Percentiles rank a stretch among this genome's conserved stretches.
These are phyloP conservation scores for Penicillium lividum DNA, from an alignment of 495 filamentous ascomycete genomes.

Conservation along the genomic window DNA sequence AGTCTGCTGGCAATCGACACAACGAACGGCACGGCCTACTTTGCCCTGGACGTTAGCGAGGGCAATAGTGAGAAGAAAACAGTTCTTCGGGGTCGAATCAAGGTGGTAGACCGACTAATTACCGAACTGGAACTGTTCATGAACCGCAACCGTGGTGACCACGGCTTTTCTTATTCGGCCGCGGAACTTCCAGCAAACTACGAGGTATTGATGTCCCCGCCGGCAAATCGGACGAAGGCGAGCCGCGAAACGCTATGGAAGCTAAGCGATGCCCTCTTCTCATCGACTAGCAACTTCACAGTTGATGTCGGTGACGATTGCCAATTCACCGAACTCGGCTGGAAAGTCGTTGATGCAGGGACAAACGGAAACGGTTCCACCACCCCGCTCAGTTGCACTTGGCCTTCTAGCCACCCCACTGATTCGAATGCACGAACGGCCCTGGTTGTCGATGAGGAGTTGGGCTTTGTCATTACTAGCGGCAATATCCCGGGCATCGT, in stretches of 20 bases:
- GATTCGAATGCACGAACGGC: slow-evolving; percentile 6
- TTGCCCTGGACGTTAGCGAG: slow-evolving; percentile 11
- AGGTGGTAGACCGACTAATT: slow-evolving; percentile 6
- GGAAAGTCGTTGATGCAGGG: slow-evolving; percentile 14
- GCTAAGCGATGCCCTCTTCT: background rate
- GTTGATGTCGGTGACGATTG: slow-evolving; percentile 7
- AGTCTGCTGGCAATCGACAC: slow-evolving; percentile 18
- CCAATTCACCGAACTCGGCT: slow-evolving; percentile 13
- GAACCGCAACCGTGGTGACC: slow-evolving; percentile 14
- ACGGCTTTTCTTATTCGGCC: slow-evolving; percentile 14
- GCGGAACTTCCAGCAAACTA: slow-evolving; percentile 11
- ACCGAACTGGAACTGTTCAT: slow-evolving; percentile 15
- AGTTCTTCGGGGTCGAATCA: slow-evolving; percentile 8
- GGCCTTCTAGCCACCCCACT: slow-evolving; percentile 8
- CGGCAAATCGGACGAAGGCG: slow-evolving; percentile 8
- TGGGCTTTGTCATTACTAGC: slow-evolving; percentile 14
- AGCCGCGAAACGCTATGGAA: background rate
- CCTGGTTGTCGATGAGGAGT: slow-evolving; percentile 13
- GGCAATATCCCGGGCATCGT: slow-evolving; percentile 10
- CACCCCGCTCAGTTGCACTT: slow-evolving; percentile 9
- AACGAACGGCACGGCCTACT: slow-evolving; percentile 11
- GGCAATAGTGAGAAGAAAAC: background rate
- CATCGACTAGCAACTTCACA: background rate
- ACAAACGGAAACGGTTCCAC: slow-evolving; percentile 5
- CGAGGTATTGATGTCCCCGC: slow-evolving; percentile 4